Evolutionary conservation across 306 rosid genomes (phyloP), one percentile per base, ranked within the genome.

Genomic region (Cucurbita pepo): DNA sequence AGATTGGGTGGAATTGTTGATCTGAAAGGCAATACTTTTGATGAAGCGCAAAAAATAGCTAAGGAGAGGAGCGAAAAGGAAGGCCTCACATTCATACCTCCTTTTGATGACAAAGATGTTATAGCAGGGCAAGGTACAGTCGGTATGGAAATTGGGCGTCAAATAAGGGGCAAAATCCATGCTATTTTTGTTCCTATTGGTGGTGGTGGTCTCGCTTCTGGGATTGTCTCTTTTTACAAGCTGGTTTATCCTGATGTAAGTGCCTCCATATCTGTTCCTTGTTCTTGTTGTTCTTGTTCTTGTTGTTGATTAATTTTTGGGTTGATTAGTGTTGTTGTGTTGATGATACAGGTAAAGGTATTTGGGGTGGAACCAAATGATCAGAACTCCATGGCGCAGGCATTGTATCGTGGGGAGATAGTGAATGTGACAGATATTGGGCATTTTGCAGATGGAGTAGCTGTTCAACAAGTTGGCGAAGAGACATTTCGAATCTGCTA

Each of bases 121-220:
- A 94, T 94, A 45, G 85, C 74, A 67, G 99, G 99, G 4, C 97
- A 90, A 78, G 99, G 99, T 76, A 90, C 99, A 0, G 82, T 90
- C n/a, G 99, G 99, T 62, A 94, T 91, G 99, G 97, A 94, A 80
- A 79, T 91, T 78, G 75, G 84, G 36, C 92, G 95, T 66, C 99
- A 94, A 77, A 82, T 82, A 50, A 71, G 77, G 58, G 83, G 80
- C 61, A 88, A 91, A 2, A 7, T 91, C 76, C 86, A 86, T 77
- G 97, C 99, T 5, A 91, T 94, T n/a, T 91, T 94, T 79, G 97
- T 91, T 81, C 99, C 99, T 1, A 86, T 94, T 19, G 99, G 99
- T 10, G 97, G 97, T 22, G 99, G 99, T 38, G 97, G 99, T 51
- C 87, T 94, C 18, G 85, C 88, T 18, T 89, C 99, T 75, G 99